Evolutionary conservation across 345 rosid genomes (phyloP).

Genomic region (Euphorbia peplus): DNA sequence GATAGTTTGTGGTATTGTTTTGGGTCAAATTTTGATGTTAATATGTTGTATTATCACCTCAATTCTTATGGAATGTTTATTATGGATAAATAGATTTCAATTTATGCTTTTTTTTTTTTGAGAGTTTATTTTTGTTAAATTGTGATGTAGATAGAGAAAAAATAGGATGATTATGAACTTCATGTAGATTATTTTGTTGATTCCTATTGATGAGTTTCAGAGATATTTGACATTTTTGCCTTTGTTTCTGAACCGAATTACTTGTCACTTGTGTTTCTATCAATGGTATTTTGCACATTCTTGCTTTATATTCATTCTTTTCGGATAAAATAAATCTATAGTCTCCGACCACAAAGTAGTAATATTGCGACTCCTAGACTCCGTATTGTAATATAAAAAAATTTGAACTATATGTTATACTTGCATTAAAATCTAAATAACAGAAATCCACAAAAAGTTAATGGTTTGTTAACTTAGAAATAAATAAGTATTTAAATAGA

Average conservation of each 20-base stretch:
- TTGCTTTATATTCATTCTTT: too few species aligned
- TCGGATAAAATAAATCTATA: too few species aligned
- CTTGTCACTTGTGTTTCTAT: not conserved
- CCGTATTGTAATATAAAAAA: too few species aligned
- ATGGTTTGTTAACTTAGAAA: too few species aligned
- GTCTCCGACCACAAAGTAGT: too few species aligned
- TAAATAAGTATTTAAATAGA: too few species aligned
- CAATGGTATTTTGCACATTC: not conserved
- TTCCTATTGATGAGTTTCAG: conserved; percentile 1
- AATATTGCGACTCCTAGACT: too few species aligned
- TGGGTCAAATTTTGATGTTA: conserved; percentile 18
- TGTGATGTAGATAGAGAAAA: conserved; percentile 38
- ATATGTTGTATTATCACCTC: conserved; percentile 11
- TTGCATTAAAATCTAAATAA: too few species aligned
- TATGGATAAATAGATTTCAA: conserved; percentile 5
- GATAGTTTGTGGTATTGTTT: conserved; percentile 25
- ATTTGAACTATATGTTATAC: too few species aligned
- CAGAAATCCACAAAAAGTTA: too few species aligned
- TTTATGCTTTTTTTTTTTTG: conserved; percentile 20
- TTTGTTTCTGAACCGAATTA: not conserved
- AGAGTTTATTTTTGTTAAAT: conserved; percentile 13
- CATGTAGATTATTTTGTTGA: not conserved
- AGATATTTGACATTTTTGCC: not conserved
- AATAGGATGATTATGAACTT: conserved; percentile 15
- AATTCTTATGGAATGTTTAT: not conserved